Evolutionary conservation across 306 rosid genomes (phyloP).

Genomic region (Abrus precatorius): DNA sequence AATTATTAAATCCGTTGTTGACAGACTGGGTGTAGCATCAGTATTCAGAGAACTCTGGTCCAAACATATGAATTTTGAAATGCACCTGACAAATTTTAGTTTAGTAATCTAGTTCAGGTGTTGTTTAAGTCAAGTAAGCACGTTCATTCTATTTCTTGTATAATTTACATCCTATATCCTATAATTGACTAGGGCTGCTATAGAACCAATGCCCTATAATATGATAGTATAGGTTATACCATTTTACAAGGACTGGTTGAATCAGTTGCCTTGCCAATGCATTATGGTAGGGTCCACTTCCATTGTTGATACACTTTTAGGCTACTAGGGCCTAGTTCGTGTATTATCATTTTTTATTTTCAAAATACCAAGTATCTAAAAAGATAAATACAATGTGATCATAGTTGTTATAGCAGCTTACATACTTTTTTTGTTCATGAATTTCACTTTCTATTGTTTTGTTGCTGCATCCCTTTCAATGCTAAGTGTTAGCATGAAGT

Average conservation of each 20-base stretch:
- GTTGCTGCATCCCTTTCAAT: slow-evolving; percentile 23
- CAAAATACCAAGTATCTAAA: background rate
- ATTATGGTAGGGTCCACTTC: slow-evolving; percentile 21
- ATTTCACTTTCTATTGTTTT: slow-evolving; percentile 34
- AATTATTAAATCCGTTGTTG: slow-evolving; percentile 40
- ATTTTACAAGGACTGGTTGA: slow-evolving; percentile 10
- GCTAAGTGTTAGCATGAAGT: background rate
- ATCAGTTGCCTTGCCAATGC: slow-evolving; percentile 12
- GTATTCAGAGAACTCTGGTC: slow-evolving; percentile 15
- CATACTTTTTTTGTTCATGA: slow-evolving; percentile 16
- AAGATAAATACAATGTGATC: slow-evolving; percentile 5
- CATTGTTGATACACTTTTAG: slow-evolving; percentile 7
- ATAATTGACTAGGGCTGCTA: slow-evolving; percentile 9
- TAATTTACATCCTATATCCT: slow-evolving; percentile 21
- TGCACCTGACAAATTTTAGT: slow-evolving; percentile 11
- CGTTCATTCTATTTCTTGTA: slow-evolving; percentile 9
- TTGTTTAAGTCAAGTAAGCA: slow-evolving; percentile 16
- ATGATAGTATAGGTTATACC: slow-evolving; percentile 1
- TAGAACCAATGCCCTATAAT: slow-evolving; percentile 4
- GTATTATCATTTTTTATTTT: background rate
- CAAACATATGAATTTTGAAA: slow-evolving; percentile 30
- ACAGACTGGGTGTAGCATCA: slow-evolving; percentile 17
- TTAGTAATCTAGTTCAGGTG: slow-evolving; percentile 34
- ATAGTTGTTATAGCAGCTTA: slow-evolving; percentile 15
- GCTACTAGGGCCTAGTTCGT: background rate